Conservation (phyloP, 331 rosid genomes). For the Quercus tomentella region DNA sequence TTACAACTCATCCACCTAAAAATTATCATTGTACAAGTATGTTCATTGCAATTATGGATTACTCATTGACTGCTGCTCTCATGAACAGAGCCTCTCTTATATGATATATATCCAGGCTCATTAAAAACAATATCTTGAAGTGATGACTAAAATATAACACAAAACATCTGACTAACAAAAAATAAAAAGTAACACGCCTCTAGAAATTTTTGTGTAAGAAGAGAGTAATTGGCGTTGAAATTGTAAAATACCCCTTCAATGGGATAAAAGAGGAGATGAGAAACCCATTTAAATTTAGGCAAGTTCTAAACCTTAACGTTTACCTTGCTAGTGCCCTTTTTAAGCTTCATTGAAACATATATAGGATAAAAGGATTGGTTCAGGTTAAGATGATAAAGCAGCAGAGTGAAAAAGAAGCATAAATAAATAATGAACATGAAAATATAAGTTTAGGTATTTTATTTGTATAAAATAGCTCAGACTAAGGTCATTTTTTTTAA, state of each 20-base stretch:
- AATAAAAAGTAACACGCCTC: neutral
- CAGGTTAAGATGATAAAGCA: neutral
- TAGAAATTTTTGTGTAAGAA: neutral
- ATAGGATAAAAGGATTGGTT: neutral
- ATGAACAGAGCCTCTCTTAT: neutral
- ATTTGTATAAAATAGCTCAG: neutral
- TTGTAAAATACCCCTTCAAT: no score
- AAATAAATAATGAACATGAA: neutral
- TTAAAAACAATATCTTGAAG: neutral
- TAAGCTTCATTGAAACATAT: neutral
- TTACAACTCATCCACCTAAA: neutral
- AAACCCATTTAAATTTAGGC: no score
- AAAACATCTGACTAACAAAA: neutral
- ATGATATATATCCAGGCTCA: neutral
- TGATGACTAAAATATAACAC: neutral
- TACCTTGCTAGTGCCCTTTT: neutral
- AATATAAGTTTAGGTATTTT: neutral
- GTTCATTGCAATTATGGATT: neutral
- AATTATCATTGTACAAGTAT: neutral
- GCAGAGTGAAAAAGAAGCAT: neutral
- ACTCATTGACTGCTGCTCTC: neutral
- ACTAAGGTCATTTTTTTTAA: neutral
- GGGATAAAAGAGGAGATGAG: no score
- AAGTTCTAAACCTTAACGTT: neutral
- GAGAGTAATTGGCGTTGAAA: no score